Base-by-base conservation (phyloP, 2,329 filamentous ascomycete genomes). In the Clonostachys solani region DNA sequence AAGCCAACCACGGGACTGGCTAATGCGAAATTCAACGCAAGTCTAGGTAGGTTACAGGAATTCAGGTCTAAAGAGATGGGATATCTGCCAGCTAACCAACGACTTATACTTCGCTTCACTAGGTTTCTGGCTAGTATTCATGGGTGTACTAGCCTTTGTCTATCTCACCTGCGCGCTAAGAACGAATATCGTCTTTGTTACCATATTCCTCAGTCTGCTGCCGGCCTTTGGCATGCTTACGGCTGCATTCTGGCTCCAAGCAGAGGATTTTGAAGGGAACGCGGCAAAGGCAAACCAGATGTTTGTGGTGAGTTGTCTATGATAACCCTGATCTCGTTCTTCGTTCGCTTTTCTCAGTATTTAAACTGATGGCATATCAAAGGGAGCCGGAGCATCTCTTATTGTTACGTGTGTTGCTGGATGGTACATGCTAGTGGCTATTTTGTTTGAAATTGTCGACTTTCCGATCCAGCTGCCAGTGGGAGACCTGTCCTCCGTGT, bases 141-240 rank as follows among this genome's bases (percentile, higher is more conserved):
- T 88, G 84, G 80, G 69, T 4, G 51, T 88, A 15, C 66, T 89
- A 23, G 81, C 78, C 62, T 63, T 87, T 51, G 60, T 89, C 55
- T 89, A 80, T 68, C 67, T 89, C 44, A 70, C 90, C 59, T 86
- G 83, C 65, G 77, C 86, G 1, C 68, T 89, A 16, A 81, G 87
- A 43, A 90, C 85, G 33, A 91, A 91, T 61, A 48, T 88, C 10
- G 74, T 81, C 61, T 88, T 89, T 64, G 77, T 87, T 54, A 54
- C 81, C 47, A 86, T 91, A 63, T 90, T 90, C 70, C 58, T 82
- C 49, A 72, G 71, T 2, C 74, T 90, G 15, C 62, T 78, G n/a
- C 58, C 81, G 12, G 69, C 74, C 4, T 87, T 90, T 58, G 60
- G 64, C 12, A 67, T 82, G n/a, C 33, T 89, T 33, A 74, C 84